Evolutionary conservation across 768 basidiomycete species (phyloP).

Genomic region (Lentinula detonsa): DNA sequence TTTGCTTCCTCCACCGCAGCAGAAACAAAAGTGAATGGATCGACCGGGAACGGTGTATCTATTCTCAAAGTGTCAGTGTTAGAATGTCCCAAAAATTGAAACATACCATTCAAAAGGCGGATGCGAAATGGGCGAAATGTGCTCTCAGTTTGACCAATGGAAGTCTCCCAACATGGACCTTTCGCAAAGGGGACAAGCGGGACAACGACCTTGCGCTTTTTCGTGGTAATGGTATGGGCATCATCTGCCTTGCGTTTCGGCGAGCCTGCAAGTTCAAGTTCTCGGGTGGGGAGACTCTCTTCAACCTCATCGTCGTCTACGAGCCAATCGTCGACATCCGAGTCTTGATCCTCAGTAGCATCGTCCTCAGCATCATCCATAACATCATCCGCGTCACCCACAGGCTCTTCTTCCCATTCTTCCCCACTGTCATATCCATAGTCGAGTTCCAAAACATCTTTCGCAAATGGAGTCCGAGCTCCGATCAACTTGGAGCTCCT

Average conservation of each 20-base stretch:
- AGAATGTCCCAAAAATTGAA: background rate
- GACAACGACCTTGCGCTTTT: conserved; percentile 73
- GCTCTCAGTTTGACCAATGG: conserved; percentile 58
- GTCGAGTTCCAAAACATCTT: conserved; percentile 73
- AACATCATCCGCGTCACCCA: conserved; percentile 72
- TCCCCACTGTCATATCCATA: conserved; percentile 93
- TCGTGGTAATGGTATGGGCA: conserved; percentile 40
- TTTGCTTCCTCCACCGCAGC: conserved; percentile 30
- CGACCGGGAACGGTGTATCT: conserved; percentile 71
- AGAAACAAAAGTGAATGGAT: conserved; percentile 76
- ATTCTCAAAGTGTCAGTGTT: background rate
- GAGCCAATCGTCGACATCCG: conserved; percentile 75
- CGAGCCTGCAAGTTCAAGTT: conserved; percentile 30
- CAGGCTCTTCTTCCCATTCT: conserved; percentile 92
- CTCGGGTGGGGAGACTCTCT: conserved; percentile 32
- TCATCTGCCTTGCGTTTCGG: conserved; percentile 65
- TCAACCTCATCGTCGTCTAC: conserved; percentile 67
- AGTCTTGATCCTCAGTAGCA: conserved; percentile 57
- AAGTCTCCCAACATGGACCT: conserved; percentile 78
- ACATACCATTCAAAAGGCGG: conserved; percentile 78
- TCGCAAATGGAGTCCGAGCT: conserved; percentile 76
- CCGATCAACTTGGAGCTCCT: conserved; percentile 73
- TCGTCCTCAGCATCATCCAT: conserved; percentile 67
- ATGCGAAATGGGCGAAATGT: conserved; percentile 72
- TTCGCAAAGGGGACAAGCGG: conserved; percentile 77